phyloP scores from a whole-genome alignment of 345 rosid genomes.

The Euphorbia peplus region DNA sequence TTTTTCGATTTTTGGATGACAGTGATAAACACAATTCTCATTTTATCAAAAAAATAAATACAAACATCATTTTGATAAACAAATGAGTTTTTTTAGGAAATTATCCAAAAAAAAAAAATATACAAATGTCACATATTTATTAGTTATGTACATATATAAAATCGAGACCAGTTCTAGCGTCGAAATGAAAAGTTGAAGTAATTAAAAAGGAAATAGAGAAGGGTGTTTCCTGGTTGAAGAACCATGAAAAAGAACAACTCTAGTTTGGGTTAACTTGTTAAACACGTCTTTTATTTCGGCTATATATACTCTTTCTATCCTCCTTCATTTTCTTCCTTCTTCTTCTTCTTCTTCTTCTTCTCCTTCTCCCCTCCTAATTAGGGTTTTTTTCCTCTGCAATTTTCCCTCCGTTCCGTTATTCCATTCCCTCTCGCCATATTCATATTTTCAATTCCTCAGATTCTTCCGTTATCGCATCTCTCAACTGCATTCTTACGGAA shows the following conservation, averaged over 20 bases:
- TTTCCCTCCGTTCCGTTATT: background rate
- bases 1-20: too few relatives aligned
- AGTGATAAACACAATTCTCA: too few relatives aligned
- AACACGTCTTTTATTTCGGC: conserved; percentile 48
- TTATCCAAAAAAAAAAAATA: too few relatives aligned
- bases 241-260: conserved; percentile 10
- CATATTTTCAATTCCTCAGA: background rate
- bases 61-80: too few relatives aligned
- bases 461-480: background rate
- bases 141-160: too few relatives aligned
- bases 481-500: conserved; percentile 4
- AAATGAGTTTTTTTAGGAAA: too few relatives aligned
- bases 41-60: too few relatives aligned
- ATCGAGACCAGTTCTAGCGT: too few relatives aligned
- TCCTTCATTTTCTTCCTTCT: conserved; percentile 23
- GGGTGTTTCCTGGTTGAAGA: conserved; percentile 30
- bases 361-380: background rate
- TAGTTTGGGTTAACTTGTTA: conserved; percentile 40
- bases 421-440: background rate
- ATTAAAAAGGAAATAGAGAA: conserved; percentile 9
- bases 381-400: background rate
- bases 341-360: conserved; percentile 12
- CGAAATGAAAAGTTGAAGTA: too few relatives aligned
- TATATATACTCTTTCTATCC: conserved; percentile 51
- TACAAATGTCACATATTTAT: too few relatives aligned